phyloP scores from a whole-genome alignment of 352 stramenopile genomes.

The Globisporangium splendens region DNA sequence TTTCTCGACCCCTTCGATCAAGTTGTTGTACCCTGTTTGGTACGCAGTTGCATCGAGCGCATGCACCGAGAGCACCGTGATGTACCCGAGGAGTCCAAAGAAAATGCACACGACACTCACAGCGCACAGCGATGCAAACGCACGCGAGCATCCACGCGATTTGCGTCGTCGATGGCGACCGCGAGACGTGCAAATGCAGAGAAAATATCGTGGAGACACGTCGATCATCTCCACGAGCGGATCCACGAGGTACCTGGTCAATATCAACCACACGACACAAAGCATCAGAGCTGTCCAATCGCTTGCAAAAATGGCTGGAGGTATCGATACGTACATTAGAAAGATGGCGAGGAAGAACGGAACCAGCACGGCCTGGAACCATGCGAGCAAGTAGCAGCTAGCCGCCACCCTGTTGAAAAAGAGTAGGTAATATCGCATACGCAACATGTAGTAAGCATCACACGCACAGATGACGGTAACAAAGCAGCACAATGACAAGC shows the following conservation, averaged over 20 bases:
- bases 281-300: not conserved
- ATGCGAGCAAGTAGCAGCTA: constrained; percentile 77
- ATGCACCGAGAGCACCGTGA: constrained; percentile 84
- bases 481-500: not conserved
- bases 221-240: constrained; percentile 86
- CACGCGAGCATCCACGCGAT: constrained; percentile 78
- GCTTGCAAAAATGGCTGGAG: not conserved
- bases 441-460: constrained; percentile 6
- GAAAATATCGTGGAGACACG: constrained; percentile 84
- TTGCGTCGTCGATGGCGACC: constrained; percentile 68
- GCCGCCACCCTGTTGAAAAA: constrained; percentile 47
- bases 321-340: constrained; percentile 55
- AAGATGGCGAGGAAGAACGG: constrained; percentile 88
- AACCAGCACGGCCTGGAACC: constrained; percentile 82
- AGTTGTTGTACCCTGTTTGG: constrained; percentile 76
- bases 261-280: not conserved
- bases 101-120: constrained; percentile 86
- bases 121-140: constrained; percentile 76
- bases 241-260: constrained; percentile 71
- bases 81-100: constrained; percentile 83
- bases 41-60: constrained; percentile 78
- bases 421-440: not conserved
- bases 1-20: constrained; percentile 62
- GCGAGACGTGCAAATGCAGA: constrained; percentile 80
- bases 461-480: not conserved